Evolutionary conservation across 805 yeast genomes (phyloP).

Genomic region (Candida xiaguanensis): DNA sequence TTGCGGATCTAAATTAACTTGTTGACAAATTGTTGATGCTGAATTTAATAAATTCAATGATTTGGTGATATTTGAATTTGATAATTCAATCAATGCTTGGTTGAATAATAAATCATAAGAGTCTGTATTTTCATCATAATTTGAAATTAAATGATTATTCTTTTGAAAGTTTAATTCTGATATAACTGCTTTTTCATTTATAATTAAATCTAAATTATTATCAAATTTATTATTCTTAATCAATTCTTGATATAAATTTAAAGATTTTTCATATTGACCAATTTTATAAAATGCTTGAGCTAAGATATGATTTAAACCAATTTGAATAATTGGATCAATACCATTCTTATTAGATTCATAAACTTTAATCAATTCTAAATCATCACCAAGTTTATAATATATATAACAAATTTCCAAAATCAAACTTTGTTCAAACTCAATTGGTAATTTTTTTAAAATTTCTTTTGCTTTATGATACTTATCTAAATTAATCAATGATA

Average conservation of each 20-base stretch:
- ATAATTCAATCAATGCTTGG: slow-evolving; percentile 48
- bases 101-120: slow-evolving; percentile 60
- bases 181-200: slow-evolving; percentile 66
- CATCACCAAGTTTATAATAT: slow-evolving; percentile 53
- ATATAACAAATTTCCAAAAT: slow-evolving; percentile 56
- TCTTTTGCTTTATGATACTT: slow-evolving; percentile 47
- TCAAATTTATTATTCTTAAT: slow-evolving; percentile 31
- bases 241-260: slow-evolving; percentile 43
- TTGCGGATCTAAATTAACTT: slow-evolving; percentile 38
- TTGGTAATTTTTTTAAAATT: slow-evolving; percentile 37
- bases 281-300: slow-evolving; percentile 53
- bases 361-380: slow-evolving; percentile 22
- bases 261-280: slow-evolving; percentile 43
- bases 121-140: slow-evolving; percentile 5
- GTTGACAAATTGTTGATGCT: slow-evolving; percentile 44
- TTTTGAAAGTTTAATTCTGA: slow-evolving; percentile 40
- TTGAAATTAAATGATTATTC: slow-evolving; percentile 9
- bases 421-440: slow-evolving; percentile 31
- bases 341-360: slow-evolving; percentile 10
- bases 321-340: slow-evolving; percentile 11
- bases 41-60: slow-evolving; percentile 43
- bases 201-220: slow-evolving; percentile 49
- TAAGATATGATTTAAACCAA: slow-evolving; percentile 44
- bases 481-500: slow-evolving; percentile 60
- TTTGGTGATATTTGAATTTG: slow-evolving; percentile 31